Evolutionary conservation across 345 rosid species (phyloP), one percentile per base, ranked within the genome.

Genomic region (Mallotus nudiflorus): DNA sequence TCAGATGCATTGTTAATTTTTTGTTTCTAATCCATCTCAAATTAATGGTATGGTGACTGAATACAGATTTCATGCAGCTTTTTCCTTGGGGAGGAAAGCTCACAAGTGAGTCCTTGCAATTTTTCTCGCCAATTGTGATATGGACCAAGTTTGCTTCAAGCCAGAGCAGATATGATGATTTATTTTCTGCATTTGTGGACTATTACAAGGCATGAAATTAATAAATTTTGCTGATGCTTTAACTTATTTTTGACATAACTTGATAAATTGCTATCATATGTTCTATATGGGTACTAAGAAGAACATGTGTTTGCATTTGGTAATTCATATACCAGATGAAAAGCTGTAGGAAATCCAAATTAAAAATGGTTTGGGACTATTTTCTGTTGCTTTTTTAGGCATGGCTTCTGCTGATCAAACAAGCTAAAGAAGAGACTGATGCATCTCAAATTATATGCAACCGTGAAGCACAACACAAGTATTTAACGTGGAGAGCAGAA

Each of bases 71-170:
- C 77, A 31, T 88, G 89, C 88, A 94, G 98, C 84, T 85, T 77
- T 88, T 94, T 63, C 95, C 95, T 18, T 94, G 98, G 98, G 98
- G 98, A 73, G 98, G 98, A 39, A 89, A 90, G 80, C 83, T 94
- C 69, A 91, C 98, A 0, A 85, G 90, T 49, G 98, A 94, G 75
- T 94, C 97, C 27, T 73, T 91, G 52, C 83, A 82, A 29, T 88
- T 83, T 82, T 87, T 90, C 86, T 89, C 95, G 0, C 95, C 95
- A 15, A 78, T 85, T 53, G 95, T 87, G 67, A 78, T 89, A 71
- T 89, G 95, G 90, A 77, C 88, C 65, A 87, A 84, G 83, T 89
- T 87, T 72, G 29, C 71, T 51, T 78, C 89, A 24, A 81, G 81
- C 78, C 78, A 78, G 67, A 59, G 72, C 66, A 82, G 66, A 35